phyloP scores from a whole-genome alignment of 805 yeast species.

The Ogataea thermomethanolica region DNA sequence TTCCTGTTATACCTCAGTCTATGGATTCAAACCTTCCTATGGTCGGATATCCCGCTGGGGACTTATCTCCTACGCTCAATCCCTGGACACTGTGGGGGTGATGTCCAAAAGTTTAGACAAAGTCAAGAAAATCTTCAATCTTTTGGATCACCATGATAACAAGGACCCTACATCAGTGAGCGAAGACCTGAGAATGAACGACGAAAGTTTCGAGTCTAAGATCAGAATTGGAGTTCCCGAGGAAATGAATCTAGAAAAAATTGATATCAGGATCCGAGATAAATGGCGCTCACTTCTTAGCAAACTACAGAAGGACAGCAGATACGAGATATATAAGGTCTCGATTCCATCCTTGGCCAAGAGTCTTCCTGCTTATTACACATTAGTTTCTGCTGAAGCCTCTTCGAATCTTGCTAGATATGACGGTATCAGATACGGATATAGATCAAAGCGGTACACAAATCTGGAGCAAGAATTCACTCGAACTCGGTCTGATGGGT shows the following conservation, averaged over 20 bases:
- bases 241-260: conserved; percentile 59
- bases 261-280: conserved; percentile 44
- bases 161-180: conserved; percentile 77
- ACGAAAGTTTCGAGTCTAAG: conserved; percentile 10
- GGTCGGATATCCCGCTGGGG: conserved; percentile 94
- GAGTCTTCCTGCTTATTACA: conserved; percentile 78
- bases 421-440: conserved; percentile 89
- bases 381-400: conserved; percentile 90
- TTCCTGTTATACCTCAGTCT: conserved; percentile 76
- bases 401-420: conserved; percentile 85
- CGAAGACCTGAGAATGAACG: conserved; percentile 31
- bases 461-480: conserved; percentile 40
- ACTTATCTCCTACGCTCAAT: conserved; percentile 87
- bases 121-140: conserved; percentile 47
- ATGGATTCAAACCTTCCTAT: conserved; percentile 92
- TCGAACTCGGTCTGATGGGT: conserved; percentile 58
- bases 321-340: conserved; percentile 53
- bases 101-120: conserved; percentile 48
- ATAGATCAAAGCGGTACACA: conserved; percentile 35
- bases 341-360: conserved; percentile 66
- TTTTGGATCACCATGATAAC: conserved; percentile 58
- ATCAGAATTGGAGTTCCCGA: conserved; percentile 67
- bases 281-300: conserved; percentile 47
- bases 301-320: conserved; percentile 44
- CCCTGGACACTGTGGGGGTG: conserved; percentile 91